A percentile compares a stretch with the other conserved stretches of the same genome.
phyloP scores from a whole-genome alignment of 1,139 yeast species.

The Magnusiomyces magnusii region DNA sequence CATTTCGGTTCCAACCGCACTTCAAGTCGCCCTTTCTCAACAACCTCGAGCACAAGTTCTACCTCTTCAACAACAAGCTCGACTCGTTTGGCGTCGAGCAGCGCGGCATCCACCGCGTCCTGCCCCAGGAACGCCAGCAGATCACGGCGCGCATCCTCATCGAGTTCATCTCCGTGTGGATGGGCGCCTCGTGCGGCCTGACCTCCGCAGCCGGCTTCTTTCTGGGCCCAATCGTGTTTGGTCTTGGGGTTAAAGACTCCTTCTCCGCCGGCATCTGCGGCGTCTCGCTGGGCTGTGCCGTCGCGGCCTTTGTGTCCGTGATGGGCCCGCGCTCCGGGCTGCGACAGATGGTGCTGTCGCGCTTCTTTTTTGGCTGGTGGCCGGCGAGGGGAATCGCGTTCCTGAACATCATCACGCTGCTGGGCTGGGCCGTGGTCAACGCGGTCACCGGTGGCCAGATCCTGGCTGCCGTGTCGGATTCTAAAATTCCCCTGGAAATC shows the following conservation, averaged over 20 bases:
- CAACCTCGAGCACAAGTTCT: constrained; percentile 22
- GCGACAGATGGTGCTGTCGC: constrained; percentile 76
- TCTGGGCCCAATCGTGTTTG: constrained; percentile 63
- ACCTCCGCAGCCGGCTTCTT: constrained; percentile 79
- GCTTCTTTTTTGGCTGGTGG: constrained; percentile 79
- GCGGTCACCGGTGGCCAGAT: constrained; percentile 84
- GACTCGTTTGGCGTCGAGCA: constrained; percentile 60
- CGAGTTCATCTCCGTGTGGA: constrained; percentile 68
- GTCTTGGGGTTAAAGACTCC: constrained; percentile 56
- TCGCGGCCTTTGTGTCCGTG: constrained; percentile 68
- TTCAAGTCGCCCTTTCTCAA: not conserved
- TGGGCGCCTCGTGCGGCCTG: constrained; percentile 76
- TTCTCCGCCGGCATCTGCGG: constrained; percentile 56
- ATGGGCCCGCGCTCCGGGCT: constrained; percentile 89
- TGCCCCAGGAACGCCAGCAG: constrained; percentile 56
- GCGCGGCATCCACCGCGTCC: constrained; percentile 72
- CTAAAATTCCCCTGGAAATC: constrained; percentile 56
- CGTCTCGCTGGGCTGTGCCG: constrained; percentile 55
- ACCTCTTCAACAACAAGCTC: constrained; percentile 32
- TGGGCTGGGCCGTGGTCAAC: constrained; percentile 84
- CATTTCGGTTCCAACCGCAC: no score
- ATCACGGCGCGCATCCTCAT: constrained; percentile 30
- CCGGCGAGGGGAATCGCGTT: constrained; percentile 65
- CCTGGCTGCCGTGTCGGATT: constrained; percentile 53
- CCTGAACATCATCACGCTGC: constrained; percentile 62